A percentile compares a stretch with the other conserved stretches of the same genome.
Evolutionary conservation across 176 grass and related monocot genomes (phyloP).

Genomic region (Eleusine coracana): DNA sequence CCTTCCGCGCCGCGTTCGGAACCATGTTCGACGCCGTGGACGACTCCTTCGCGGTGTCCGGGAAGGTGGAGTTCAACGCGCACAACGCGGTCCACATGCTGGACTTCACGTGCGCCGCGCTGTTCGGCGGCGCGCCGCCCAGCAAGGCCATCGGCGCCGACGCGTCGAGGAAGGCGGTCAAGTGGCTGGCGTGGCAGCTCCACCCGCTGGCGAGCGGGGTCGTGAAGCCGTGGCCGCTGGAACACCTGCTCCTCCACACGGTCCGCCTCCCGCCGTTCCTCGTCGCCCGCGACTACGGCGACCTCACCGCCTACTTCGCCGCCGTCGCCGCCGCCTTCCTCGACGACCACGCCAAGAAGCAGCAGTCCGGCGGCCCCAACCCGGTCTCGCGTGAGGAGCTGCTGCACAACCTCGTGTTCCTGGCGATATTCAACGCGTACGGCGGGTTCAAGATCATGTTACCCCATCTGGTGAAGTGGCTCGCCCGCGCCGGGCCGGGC

Average conservation of each 20-base stretch:
- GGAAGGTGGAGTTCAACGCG: slow-evolving; percentile 53
- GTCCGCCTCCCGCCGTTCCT: slow-evolving; percentile 60
- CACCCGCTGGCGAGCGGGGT: slow-evolving; percentile 57
- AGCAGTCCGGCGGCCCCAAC: background rate
- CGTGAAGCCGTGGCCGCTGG: slow-evolving; percentile 51
- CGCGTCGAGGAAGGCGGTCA: slow-evolving; percentile 41
- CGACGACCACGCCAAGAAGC: slow-evolving; percentile 52
- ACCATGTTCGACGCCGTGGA: slow-evolving; percentile 49
- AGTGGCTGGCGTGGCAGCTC: slow-evolving; percentile 70
- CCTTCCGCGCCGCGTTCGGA: slow-evolving; percentile 44
- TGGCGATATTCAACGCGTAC: slow-evolving; percentile 72
- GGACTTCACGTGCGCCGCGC: slow-evolving; percentile 57
- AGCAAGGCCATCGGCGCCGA: slow-evolving; percentile 41
- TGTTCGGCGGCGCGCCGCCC: slow-evolving; percentile 54
- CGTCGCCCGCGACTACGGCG: slow-evolving; percentile 60
- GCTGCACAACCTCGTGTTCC: slow-evolving; percentile 76
- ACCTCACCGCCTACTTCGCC: slow-evolving; percentile 55
- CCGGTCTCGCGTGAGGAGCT: slow-evolving; percentile 59
- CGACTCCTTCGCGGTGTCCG: background rate
- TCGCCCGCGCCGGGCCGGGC: slow-evolving; percentile 48
- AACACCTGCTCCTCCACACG: slow-evolving; percentile 70
- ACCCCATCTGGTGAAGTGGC: slow-evolving; percentile 60
- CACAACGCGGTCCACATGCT: slow-evolving; percentile 44
- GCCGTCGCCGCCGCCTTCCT: slow-evolving; percentile 37
- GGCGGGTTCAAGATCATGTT: slow-evolving; percentile 81